Base-by-base conservation (phyloP, 2,329 filamentous ascomycete species). In the Polytolypa hystricis region DNA sequence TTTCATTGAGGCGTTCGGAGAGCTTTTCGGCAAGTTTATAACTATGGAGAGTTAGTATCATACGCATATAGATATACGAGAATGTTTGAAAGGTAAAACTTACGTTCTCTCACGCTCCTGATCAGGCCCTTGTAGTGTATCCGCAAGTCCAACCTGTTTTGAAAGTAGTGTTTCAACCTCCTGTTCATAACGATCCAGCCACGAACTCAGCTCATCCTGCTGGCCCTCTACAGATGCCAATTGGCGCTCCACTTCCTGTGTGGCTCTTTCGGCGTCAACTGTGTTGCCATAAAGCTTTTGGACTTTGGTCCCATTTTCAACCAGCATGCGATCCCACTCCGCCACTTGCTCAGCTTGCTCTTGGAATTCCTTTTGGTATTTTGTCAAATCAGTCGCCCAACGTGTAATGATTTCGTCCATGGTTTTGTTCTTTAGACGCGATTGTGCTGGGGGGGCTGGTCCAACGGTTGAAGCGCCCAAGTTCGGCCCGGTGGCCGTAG, bases 341-440 rank as follows among this genome's bases (percentile, higher is more conserved):
- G 86, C 82, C 10, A 96, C 84, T 45, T 86, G 81, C 42, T 79
- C 74, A 4, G 93, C 89, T 58, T 96, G 86, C 21, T 81, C 74
- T 56, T 93, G 86, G 66, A 96, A 98, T 41, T 93, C 85, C 58
- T 94, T 93, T 54, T 96, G 89, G 55, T 98, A 95, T 54, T 93
- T 93, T 36, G 86, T 82, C 33, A 98, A 69, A 54, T 96, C 91
- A 0, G 86, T 85, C 2, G 91, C 91, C 91, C 91, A 98, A 20
- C 86, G 79, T 3, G 85, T 95, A 47, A 98, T 86, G 45, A 98
- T 95, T 57, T 98, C 91, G 54, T 98, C 91, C 83, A 98, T 95
- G 0, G 89, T 94, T 66, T 94, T 96, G 62, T 95, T 94, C 69
- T 94, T 94, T 25, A 98, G 70, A 18, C 91, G 81, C 3, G 89